Percentiles rank a stretch among this genome's conserved stretches.
Evolutionary conservation across 805 yeast species (phyloP).

Genomic region (Cyberlindnera maclurae): DNA sequence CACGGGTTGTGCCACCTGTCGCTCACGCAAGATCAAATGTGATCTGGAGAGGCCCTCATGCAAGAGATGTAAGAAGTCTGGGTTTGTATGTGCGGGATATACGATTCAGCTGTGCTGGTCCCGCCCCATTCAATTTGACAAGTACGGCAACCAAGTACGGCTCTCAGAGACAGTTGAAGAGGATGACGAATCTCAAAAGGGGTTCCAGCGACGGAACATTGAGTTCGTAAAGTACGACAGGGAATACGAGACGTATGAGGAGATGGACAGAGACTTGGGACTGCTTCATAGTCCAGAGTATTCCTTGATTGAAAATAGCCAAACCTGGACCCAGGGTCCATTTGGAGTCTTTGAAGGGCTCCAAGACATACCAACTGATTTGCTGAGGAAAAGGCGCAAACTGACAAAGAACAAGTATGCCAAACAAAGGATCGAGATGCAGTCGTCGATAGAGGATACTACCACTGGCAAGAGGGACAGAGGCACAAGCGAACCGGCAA

Average conservation of each 20-base stretch:
- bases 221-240: constrained; percentile 70
- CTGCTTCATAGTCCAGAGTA: constrained; percentile 44
- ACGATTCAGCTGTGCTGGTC: constrained; percentile 76
- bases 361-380: constrained; percentile 12
- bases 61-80: constrained; percentile 59
- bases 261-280: constrained; percentile 67
- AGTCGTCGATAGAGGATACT: neutral
- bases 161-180: constrained; percentile 5
- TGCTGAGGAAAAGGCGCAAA: constrained; percentile 21
- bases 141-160: constrained; percentile 34
- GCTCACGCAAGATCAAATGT: constrained; percentile 74
- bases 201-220: constrained; percentile 61
- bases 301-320: constrained; percentile 31
- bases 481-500: neutral
- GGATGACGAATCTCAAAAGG: constrained; percentile 34
- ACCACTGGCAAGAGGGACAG: neutral
- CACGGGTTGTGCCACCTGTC: constrained; percentile 85
- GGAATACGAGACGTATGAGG: constrained; percentile 67
- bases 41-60: constrained; percentile 69
- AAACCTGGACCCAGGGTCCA: constrained; percentile 61
- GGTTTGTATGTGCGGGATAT: constrained; percentile 73
- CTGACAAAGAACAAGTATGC: constrained; percentile 20
- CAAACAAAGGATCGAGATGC: constrained; percentile 4
- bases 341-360: constrained; percentile 72
- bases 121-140: constrained; percentile 43